phyloP scores from a whole-genome alignment of 257 asterid species.

The Ehretia macrophylla region DNA sequence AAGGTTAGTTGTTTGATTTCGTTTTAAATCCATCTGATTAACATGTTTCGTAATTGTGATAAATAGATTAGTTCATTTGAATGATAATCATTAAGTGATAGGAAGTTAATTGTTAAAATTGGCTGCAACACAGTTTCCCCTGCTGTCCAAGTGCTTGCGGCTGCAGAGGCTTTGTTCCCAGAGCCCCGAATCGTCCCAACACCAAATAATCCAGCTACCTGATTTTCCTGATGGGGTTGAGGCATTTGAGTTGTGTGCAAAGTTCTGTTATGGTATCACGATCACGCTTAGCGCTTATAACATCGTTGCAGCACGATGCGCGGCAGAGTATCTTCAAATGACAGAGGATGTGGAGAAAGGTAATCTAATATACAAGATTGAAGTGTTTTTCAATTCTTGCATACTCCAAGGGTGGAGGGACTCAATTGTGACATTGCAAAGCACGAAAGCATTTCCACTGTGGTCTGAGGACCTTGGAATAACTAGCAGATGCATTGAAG shows the following conservation, averaged over 20 bases:
- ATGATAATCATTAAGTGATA: too few relatives aligned
- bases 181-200: constrained; percentile 43
- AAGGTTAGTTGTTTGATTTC: constrained; percentile 39
- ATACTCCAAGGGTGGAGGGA: constrained; percentile 85
- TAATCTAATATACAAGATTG: constrained; percentile 60
- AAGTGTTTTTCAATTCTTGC: constrained; percentile 77
- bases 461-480: constrained; percentile 66
- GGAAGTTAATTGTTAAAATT: not conserved
- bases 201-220: constrained; percentile 55
- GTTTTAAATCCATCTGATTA: not conserved
- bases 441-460: constrained; percentile 48
- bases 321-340: constrained; percentile 84
- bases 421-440: constrained; percentile 57
- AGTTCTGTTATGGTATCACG: constrained; percentile 89
- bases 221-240: constrained; percentile 85
- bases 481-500: constrained; percentile 62
- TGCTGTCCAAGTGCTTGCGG: constrained; percentile 67
- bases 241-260: constrained; percentile 80
- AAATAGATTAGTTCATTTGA: too few relatives aligned
- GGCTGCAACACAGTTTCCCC: constrained; percentile 64
- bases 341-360: constrained; percentile 86
- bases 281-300: constrained; percentile 81
- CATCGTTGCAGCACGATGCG: constrained; percentile 64
- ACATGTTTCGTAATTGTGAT: too few relatives aligned
- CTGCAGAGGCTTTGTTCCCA: constrained; percentile 62